phyloP scores from a whole-genome alignment of 139 green algal genomes.

The Mesotaenium endlicherianum region DNA sequence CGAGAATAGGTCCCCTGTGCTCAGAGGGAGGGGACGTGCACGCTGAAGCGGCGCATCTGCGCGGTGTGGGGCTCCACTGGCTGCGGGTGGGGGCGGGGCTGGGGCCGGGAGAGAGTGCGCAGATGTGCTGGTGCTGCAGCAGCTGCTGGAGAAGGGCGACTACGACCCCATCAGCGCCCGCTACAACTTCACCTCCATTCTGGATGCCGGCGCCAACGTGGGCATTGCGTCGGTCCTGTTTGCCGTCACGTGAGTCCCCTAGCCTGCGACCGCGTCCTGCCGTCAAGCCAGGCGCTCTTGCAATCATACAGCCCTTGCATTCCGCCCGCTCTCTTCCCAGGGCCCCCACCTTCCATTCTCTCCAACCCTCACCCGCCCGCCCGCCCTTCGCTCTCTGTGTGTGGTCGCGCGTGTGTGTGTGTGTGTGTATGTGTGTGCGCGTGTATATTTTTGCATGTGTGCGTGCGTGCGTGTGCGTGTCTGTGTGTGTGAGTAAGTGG shows the following conservation, averaged over 20 bases:
- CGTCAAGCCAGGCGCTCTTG: too few species aligned
- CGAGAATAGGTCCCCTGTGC: too few species aligned
- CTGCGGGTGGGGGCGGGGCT: too few species aligned
- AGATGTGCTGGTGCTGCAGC: conserved; percentile 25
- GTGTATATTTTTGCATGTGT: conserved; percentile 1
- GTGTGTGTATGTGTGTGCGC: background rate
- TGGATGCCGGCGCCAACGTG: conserved; percentile 43
- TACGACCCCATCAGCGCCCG: conserved; percentile 16
- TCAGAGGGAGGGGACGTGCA: too few species aligned
- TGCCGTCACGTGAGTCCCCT: conserved; percentile 11
- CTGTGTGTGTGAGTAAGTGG: background rate
- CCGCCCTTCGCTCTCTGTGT: too few species aligned
- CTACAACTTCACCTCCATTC: conserved; percentile 27
- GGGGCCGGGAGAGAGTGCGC: too few species aligned
- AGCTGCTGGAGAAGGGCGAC: conserved; percentile 17
- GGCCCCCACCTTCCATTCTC: background rate
- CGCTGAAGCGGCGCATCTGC: too few species aligned
- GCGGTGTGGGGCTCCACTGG: too few species aligned
- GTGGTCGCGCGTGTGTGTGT: too few species aligned
- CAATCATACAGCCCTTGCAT: too few species aligned
- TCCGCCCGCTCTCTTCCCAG: background rate
- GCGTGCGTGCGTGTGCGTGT: background rate
- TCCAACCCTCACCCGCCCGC: background rate
- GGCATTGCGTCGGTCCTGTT: conserved; percentile 33
- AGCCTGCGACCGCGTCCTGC: too few species aligned